phyloP scores from a whole-genome alignment of 352 stramenopile species.

The Globisporangium abappressorium region DNA sequence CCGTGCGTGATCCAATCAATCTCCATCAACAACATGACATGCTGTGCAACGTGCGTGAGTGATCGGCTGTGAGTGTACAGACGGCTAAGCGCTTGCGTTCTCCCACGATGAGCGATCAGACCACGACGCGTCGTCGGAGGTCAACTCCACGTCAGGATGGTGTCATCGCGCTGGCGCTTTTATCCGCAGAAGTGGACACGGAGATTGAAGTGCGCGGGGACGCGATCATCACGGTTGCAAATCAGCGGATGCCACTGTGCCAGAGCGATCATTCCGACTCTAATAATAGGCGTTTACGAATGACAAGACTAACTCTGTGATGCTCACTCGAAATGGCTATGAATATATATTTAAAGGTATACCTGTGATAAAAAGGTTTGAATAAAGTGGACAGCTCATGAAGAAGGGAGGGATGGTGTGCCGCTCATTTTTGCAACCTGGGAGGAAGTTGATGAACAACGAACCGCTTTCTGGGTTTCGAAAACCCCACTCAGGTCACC shows the following conservation, averaged over 20 bases:
- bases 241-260: constrained; percentile 5
- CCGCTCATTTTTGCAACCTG: too few species aligned
- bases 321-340: too few species aligned
- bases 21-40: background rate
- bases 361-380: too few species aligned
- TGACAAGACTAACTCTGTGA: too few species aligned
- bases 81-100: too few species aligned
- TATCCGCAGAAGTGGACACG: constrained; percentile 2
- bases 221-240: constrained; percentile 4
- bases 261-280: background rate
- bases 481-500: too few species aligned
- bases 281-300: background rate
- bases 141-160: constrained; percentile 14
- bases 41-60: background rate
- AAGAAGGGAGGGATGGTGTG: too few species aligned
- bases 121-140: background rate
- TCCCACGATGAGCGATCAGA: constrained; percentile 8
- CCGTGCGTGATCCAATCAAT: background rate
- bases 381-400: too few species aligned
- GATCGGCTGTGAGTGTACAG: background rate
- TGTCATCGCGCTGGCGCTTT: constrained; percentile 15
- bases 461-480: too few species aligned
- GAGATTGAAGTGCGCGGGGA: background rate
- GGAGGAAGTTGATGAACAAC: too few species aligned
- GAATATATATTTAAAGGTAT: too few species aligned